Base-by-base conservation (phyloP, 768 basidiomycete species). In the Hydnomerulius pinastri region DNA sequence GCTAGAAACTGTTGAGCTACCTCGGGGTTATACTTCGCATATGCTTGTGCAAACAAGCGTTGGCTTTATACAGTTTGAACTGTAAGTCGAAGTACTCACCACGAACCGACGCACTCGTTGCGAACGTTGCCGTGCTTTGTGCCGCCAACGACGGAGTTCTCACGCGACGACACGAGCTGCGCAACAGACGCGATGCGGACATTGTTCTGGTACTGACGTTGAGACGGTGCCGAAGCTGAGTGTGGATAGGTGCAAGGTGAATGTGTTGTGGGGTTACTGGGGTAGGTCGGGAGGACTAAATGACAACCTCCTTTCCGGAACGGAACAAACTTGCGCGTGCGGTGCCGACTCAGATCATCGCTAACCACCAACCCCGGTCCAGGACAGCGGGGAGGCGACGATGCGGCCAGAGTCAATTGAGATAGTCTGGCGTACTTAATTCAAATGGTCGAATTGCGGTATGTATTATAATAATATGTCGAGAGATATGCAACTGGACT, bases 1-100 rank as follows among this genome's bases (percentile, higher is more conserved):
- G 32, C 7, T 17, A 46, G 27, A 30, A 28, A 44, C 12, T 32
- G 23, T 32, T 23, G 13, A 43, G 68, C 39, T 32, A 59, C 67
- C 7, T 46, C 37, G 18, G 64, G 36, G 13, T 53, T 57, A 48
- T 66, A 70, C 9, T 55, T 48, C 17, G 43, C 50, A 32, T 58
- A 49, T 33, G 33, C 52, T 29, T 63, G 53, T n/a, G 57, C 63
- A 65, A 29, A 30, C 30, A 24, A 36, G 29, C 10, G 25, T 53
- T 7, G 18, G 29, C 40, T 33, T 23, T 27, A 15, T 29, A 33
- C 21, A 42, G 38, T 44, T 35, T 23, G 45, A 18, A 39, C 25
- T 43, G 43, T 33, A 6, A 37, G 21, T 39, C 20, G 9, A 46
- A 33, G n/a, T 10, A 56, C 65, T 4, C 46, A 66, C 65, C 54